Conservation (phyloP, 805 yeast genomes). For the Nakazawaea molendinolei region DNA sequence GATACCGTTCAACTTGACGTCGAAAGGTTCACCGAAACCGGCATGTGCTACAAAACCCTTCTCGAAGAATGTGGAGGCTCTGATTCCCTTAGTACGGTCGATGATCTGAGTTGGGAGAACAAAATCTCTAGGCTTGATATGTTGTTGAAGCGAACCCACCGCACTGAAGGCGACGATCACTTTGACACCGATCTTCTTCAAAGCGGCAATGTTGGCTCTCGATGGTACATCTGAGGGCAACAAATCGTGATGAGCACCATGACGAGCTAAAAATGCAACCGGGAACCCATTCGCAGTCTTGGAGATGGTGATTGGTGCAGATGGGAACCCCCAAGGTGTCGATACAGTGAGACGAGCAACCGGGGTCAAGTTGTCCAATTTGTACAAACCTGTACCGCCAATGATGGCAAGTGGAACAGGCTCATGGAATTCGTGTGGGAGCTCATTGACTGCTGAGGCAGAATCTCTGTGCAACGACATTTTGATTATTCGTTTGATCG, state of each 20-base stretch:
- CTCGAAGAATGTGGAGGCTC: conserved; percentile 86
- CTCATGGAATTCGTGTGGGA: conserved; percentile 51
- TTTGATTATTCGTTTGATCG: not conserved
- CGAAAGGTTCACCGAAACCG: conserved; percentile 96
- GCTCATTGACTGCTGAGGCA: conserved; percentile 12
- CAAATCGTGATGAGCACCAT: conserved; percentile 83
- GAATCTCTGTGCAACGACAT: conserved; percentile 12
- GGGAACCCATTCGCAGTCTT: conserved; percentile 69
- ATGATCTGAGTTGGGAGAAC: conserved; percentile 95
- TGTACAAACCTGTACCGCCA: conserved; percentile 98
- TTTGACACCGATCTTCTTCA: conserved; percentile 79
- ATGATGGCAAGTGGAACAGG: conserved; percentile 82
- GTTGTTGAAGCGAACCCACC: conserved; percentile 88
- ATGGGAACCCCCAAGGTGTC: conserved; percentile 98
- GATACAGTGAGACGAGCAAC: conserved; percentile 76
- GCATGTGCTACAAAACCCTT: conserved; percentile 95
- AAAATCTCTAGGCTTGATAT: conserved; percentile 90
- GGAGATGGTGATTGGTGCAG: conserved; percentile 90
- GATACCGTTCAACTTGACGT: conserved; percentile 58
- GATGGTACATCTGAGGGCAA: conserved; percentile 91
- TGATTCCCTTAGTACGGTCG: conserved; percentile 93
- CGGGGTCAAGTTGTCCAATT: conserved; percentile 72
- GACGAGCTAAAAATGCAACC: conserved; percentile 92
- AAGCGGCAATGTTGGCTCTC: conserved; percentile 92
- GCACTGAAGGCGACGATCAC: conserved; percentile 91